phyloP scores from a whole-genome alignment of 768 basidiomycete genomes.

The Cytidiella melzeri region DNA sequence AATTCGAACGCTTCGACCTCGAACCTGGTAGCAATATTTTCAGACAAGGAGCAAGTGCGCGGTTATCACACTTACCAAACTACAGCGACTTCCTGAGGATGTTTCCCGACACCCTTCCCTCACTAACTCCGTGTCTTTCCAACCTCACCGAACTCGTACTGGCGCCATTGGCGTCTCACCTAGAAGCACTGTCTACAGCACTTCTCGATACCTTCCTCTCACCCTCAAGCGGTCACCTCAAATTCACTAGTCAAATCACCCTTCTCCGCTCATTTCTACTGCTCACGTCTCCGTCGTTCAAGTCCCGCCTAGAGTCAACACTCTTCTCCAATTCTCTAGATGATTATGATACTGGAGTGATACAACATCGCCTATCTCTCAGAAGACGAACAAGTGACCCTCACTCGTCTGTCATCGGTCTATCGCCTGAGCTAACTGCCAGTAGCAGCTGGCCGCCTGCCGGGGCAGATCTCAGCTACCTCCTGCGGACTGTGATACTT shows the following conservation, averaged over 20 bases:
- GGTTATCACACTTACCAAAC: neutral
- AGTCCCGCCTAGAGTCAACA: constrained; percentile 57
- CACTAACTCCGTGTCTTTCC: constrained; percentile 56
- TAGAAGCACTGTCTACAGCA: constrained; percentile 56
- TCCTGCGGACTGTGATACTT: constrained; percentile 77
- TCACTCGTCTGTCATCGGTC: constrained; percentile 55
- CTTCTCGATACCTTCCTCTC: constrained; percentile 64
- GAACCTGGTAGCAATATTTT: constrained; percentile 47
- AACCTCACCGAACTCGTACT: constrained; percentile 61
- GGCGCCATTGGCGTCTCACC: constrained; percentile 52
- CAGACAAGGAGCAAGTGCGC: constrained; percentile 18
- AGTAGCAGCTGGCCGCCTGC: constrained; percentile 83
- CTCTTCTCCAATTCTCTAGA: constrained; percentile 59
- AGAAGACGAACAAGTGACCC: neutral
- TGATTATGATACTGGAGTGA: neutral
- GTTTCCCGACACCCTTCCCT: constrained; percentile 57
- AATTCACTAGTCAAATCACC: constrained; percentile 58
- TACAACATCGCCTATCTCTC: neutral
- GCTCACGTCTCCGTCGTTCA: constrained; percentile 68
- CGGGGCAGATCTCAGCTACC: constrained; percentile 78
- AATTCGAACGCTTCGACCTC: constrained; percentile 56
- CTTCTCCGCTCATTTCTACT: constrained; percentile 74
- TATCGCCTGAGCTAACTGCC: constrained; percentile 67
- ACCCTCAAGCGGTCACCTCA: constrained; percentile 49
- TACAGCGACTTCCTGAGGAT: constrained; percentile 13